phyloP scores from a whole-genome alignment of 805 yeast species.

The Hemisphaericaspora nanyangensis region DNA sequence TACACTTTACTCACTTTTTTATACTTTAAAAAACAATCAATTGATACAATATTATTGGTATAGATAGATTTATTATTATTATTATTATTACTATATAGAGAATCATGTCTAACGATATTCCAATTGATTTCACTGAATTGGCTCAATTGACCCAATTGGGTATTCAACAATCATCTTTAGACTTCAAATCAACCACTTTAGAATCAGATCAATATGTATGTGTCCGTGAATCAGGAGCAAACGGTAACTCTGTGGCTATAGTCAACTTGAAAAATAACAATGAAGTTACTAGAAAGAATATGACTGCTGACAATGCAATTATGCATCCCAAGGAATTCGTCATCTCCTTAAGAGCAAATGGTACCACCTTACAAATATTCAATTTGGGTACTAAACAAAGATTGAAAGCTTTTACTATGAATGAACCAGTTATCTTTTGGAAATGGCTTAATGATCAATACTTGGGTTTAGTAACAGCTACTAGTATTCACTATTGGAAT shows the following conservation, averaged over 20 bases:
- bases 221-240: slow-evolving; percentile 59
- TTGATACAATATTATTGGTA: no score
- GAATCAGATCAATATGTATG: slow-evolving; percentile 92
- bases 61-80: no score
- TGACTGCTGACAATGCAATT: slow-evolving; percentile 97
- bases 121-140: slow-evolving; percentile 95
- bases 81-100: no score
- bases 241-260: slow-evolving; percentile 88
- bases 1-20: no score
- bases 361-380: slow-evolving; percentile 93
- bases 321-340: slow-evolving; percentile 90
- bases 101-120: slow-evolving; percentile 58
- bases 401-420: slow-evolving; percentile 79
- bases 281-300: slow-evolving; percentile 80
- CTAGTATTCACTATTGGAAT: slow-evolving; percentile 75
- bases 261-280: slow-evolving; percentile 79
- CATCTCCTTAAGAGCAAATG: slow-evolving; percentile 92
- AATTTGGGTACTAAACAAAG: slow-evolving; percentile 84
- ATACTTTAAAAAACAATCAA: no score
- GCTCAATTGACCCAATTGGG: slow-evolving; percentile 84
- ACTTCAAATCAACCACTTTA: slow-evolving; percentile 89
- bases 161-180: slow-evolving; percentile 78
- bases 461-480: slow-evolving; percentile 81
- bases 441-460: slow-evolving; percentile 76
- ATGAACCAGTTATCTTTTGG: slow-evolving; percentile 93